These are phyloP conservation scores for Pleurotus salmoneostramineus DNA, from an alignment of 768 basidiomycete genomes.

Conservation along the genomic window DNA sequence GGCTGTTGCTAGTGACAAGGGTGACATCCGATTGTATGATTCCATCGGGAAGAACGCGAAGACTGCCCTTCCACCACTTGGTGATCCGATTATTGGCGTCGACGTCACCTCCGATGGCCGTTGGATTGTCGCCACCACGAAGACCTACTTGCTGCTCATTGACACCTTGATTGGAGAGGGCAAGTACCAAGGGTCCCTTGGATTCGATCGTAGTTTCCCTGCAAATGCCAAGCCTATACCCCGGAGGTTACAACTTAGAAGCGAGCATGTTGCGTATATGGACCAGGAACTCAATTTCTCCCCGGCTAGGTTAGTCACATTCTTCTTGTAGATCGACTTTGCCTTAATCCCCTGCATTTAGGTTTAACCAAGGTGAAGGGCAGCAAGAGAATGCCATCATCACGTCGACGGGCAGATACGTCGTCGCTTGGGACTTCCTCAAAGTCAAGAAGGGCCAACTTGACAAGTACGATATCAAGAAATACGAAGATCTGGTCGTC, in stretches of 20 bases:
- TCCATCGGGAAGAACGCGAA: conserved; percentile 98
- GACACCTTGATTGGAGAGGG: conserved; percentile 95
- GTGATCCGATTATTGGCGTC: conserved; percentile 92
- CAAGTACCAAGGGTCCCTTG: conserved; percentile 73
- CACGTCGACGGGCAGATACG: conserved; percentile 88
- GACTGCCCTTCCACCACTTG: conserved; percentile 92
- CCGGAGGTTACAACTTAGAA: conserved; percentile 78
- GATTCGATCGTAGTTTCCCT: conserved; percentile 95
- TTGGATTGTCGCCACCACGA: conserved; percentile 94
- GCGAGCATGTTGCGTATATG: conserved; percentile 96
- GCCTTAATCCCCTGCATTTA: conserved; percentile 23
- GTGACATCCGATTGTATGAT: conserved; percentile 94
- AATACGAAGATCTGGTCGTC: conserved; percentile 90
- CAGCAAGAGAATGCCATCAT: conserved; percentile 93
- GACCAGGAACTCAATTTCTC: conserved; percentile 82
- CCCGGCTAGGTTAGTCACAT: conserved; percentile 71
- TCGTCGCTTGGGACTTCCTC: conserved; percentile 96
- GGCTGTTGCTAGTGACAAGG: conserved; percentile 94
- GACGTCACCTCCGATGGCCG: conserved; percentile 94
- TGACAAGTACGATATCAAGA: conserved; percentile 95
- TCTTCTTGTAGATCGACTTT: neutral
- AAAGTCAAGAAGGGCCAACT: conserved; percentile 91
- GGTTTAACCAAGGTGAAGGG: conserved; percentile 90
- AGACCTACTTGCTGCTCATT: conserved; percentile 89
- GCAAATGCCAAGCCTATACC: conserved; percentile 92